Evolutionary conservation across 495 filamentous ascomycete species (phyloP).

Genomic region (Hypoxylon intermedium): DNA sequence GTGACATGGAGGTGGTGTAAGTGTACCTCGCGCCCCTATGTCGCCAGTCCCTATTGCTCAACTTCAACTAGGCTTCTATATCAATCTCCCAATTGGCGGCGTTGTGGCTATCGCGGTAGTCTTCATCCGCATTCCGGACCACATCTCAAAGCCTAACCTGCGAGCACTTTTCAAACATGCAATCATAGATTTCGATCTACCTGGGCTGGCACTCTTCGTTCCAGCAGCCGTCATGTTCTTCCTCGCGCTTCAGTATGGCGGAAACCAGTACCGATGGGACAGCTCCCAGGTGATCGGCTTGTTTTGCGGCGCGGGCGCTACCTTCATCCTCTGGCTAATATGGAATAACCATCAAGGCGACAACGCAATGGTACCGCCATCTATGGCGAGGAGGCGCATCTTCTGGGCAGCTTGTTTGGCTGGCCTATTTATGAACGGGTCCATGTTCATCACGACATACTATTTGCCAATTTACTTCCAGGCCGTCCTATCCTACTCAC

Average conservation of each 20-base stretch:
- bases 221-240: constrained; percentile 53
- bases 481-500: constrained; percentile 54
- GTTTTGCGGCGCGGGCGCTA: constrained; percentile 52
- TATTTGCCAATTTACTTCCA: constrained; percentile 73
- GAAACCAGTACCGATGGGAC: constrained; percentile 54
- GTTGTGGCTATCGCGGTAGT: constrained; percentile 42
- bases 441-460: constrained; percentile 28
- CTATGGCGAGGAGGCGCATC: constrained; percentile 20
- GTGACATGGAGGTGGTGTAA: constrained; percentile 52
- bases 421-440: constrained; percentile 19
- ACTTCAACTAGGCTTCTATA: constrained; percentile 58
- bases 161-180: not conserved
- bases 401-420: constrained; percentile 30
- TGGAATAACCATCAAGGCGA: constrained; percentile 56
- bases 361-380: constrained; percentile 44
- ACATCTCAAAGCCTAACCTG: constrained; percentile 12
- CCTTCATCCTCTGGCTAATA: constrained; percentile 46
- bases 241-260: constrained; percentile 60
- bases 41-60: not conserved
- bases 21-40: not conserved
- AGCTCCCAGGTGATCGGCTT: constrained; percentile 43
- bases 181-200: constrained; percentile 51
- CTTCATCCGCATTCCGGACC: constrained; percentile 57
- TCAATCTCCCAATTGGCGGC: constrained; percentile 47
- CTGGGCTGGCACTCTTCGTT: constrained; percentile 56